Evolutionary conservation across 345 rosid species (phyloP), one percentile per base, ranked within the genome.

Genomic region (Microthlaspi erraticum): DNA sequence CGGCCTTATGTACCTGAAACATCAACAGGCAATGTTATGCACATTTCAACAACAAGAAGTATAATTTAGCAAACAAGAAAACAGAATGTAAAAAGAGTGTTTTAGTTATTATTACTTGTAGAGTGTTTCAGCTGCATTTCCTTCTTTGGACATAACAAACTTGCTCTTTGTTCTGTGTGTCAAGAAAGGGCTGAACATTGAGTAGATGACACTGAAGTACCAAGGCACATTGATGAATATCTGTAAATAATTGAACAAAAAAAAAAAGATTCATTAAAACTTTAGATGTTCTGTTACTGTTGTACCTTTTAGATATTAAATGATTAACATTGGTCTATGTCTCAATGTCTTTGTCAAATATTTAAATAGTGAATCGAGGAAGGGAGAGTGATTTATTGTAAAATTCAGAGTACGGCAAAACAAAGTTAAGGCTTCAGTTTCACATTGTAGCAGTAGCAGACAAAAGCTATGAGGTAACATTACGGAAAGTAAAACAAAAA

Each of bases 91-190:
- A 7, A 54, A 12, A 18, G 6, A 39, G 41, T 6, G 10, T 8
- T 10, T 2, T 5, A 23, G 38, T 67, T 78, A 10, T 48, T 78
- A 10, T 44, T 52, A 92, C 99, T 90, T 95, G 93, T 90, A 95
- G 52, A 95, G 99, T 9, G 98, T 90, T 73, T 90, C 97, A 0
- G 99, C 96, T 10, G 83, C 91, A 68, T 82, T 78, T 66, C 97
- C 98, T 86, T 95, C 92, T 80, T 81, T 92, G 0, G 96, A 88
- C 73, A 95, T 84, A 8, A 95, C 91, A 72, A 92, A 92, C 80
- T 95, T 95, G 88, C 91, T 92, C 90, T 90, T 95, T 17, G 99
- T 95, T 62, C 99, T 77, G 56, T 91, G 99, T 41, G 99, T 94
- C 56, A 94, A 46, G 80, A 94, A 89, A 0, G 99, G 99, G 65